Evolutionary conservation across 257 asterid species (phyloP).

Genomic region (Perilla frutescens): DNA sequence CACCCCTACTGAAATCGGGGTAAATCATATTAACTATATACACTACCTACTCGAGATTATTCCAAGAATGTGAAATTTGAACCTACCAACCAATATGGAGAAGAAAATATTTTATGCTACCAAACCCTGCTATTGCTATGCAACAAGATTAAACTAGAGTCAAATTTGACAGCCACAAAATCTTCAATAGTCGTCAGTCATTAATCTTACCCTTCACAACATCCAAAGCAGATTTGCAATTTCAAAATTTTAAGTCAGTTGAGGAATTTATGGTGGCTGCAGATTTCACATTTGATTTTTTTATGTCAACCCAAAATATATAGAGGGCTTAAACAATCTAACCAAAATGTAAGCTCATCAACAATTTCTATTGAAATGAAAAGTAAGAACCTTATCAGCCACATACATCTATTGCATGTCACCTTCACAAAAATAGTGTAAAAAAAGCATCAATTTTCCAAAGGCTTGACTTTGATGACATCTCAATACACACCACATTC

Average conservation of each 20-base stretch:
- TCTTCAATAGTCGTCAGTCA: neutral
- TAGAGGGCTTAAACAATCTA: neutral
- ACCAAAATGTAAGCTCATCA: neutral
- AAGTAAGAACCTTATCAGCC: neutral
- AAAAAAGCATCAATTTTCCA: neutral
- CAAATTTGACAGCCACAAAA: slow-evolving; percentile 24
- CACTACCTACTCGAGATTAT: neutral
- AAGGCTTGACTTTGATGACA: slow-evolving; percentile 10
- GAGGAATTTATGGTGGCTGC: neutral
- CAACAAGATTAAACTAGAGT: slow-evolving; percentile 13
- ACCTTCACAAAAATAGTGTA: neutral
- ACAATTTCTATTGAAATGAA: neutral
- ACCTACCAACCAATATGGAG: neutral
- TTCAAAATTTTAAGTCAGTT: neutral
- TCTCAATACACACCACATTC: slow-evolving; percentile 4
- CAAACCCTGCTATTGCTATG: neutral
- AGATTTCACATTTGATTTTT: neutral
- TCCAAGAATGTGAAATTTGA: neutral
- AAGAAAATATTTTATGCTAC: neutral
- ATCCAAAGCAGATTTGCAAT: neutral
- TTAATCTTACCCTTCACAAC: neutral
- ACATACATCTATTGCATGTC: slow-evolving; percentile 7
- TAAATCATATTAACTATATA: neutral
- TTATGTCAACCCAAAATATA: neutral
- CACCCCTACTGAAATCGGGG: neutral